Percentiles rank a stretch among this genome's conserved stretches.
These are phyloP conservation scores for Tricholoma furcatifolium DNA, from an alignment of 768 basidiomycete genomes.

Conservation along the genomic window DNA sequence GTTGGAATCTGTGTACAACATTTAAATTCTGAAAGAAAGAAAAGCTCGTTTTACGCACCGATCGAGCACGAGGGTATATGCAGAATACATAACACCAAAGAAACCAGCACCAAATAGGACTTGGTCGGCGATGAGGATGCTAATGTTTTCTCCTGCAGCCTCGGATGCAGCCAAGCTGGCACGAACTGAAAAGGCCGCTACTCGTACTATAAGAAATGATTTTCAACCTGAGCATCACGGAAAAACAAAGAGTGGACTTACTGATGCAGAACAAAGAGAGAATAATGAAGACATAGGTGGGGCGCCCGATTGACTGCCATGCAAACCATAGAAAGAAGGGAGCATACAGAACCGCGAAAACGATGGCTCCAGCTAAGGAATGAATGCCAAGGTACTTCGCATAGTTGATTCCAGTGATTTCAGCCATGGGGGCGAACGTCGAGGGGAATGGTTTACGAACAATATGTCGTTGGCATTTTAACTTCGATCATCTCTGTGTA, in stretches of 20 bases:
- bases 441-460: neutral
- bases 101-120: slow-evolving; percentile 41
- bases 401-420: slow-evolving; percentile 25
- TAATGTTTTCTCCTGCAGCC: slow-evolving; percentile 27
- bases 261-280: slow-evolving; percentile 37
- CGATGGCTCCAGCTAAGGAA: slow-evolving; percentile 31
- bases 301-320: slow-evolving; percentile 26
- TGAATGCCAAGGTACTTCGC: slow-evolving; percentile 30
- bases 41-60: slow-evolving; percentile 24
- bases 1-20: slow-evolving; percentile 13
- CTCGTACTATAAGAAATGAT: slow-evolving; percentile 30
- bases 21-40: neutral
- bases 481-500: neutral
- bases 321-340: slow-evolving; percentile 31
- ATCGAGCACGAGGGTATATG: slow-evolving; percentile 41
- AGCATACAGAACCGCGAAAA: slow-evolving; percentile 34
- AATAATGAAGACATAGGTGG: slow-evolving; percentile 32
- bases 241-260: slow-evolving; percentile 20
- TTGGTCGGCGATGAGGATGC: slow-evolving; percentile 34
- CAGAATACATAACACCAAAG: slow-evolving; percentile 38
- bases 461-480: neutral
- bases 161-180: slow-evolving; percentile 30
- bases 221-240: neutral
- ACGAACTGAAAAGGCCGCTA: slow-evolving; percentile 37
- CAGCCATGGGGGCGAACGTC: neutral